These are phyloP conservation scores for Penicillium hesseltinei DNA, from an alignment of 2,329 filamentous ascomycete species.

Conservation along the genomic window DNA sequence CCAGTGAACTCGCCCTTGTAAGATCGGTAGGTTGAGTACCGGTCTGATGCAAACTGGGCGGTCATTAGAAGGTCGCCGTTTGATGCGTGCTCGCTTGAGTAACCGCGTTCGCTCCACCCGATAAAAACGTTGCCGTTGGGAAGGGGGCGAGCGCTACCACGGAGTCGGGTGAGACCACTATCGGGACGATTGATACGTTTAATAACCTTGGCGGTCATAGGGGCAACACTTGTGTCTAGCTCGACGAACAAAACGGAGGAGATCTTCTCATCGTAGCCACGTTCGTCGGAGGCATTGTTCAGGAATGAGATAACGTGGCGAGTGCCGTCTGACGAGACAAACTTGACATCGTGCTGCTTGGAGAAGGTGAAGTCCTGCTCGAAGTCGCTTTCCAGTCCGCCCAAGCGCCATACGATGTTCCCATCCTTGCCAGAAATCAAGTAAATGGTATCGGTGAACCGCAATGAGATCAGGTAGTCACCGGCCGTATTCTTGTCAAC, in stretches of 20 bases:
- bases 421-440: slow-evolving; percentile 39
- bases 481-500: slow-evolving; percentile 42
- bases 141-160: slow-evolving; percentile 38
- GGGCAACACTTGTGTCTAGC: slow-evolving; percentile 26
- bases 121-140: slow-evolving; percentile 39
- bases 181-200: slow-evolving; percentile 37
- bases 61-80: slow-evolving; percentile 39
- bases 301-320: slow-evolving; percentile 34
- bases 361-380: slow-evolving; percentile 36
- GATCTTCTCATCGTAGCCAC: slow-evolving; percentile 25
- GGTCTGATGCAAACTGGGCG: slow-evolving; percentile 33
- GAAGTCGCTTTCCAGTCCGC: slow-evolving; percentile 35
- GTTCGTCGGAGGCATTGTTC: slow-evolving; percentile 37
- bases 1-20: slow-evolving; percentile 42
- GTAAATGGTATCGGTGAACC: slow-evolving; percentile 41
- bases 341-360: slow-evolving; percentile 40
- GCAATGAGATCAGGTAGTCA: slow-evolving; percentile 42
- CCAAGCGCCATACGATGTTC: slow-evolving; percentile 41
- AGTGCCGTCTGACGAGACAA: slow-evolving; percentile 29
- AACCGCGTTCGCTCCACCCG: slow-evolving; percentile 39
- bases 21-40: slow-evolving; percentile 42
- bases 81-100: slow-evolving; percentile 36
- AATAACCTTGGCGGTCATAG: slow-evolving; percentile 32
- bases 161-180: slow-evolving; percentile 32
- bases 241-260: slow-evolving; percentile 35